These are phyloP conservation scores for Parietaria judaica DNA, from an alignment of 306 rosid species.

Conservation along the genomic window DNA sequence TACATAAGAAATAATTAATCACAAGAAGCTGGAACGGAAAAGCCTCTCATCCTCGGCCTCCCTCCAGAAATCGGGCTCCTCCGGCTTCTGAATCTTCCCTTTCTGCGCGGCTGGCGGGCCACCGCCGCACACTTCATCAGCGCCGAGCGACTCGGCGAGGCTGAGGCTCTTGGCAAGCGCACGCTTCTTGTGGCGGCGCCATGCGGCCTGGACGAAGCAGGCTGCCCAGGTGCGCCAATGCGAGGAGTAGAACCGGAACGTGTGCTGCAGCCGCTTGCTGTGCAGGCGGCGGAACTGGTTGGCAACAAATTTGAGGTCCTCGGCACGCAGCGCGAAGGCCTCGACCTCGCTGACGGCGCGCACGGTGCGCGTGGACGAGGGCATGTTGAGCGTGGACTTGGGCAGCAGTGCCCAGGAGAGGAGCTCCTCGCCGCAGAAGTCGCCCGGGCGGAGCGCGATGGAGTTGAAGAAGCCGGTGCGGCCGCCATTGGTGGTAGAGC, in stretches of 20 bases:
- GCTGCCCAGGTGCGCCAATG: slow-evolving; percentile 99
- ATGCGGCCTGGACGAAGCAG: slow-evolving; percentile 80
- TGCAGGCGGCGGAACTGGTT: slow-evolving; percentile 83
- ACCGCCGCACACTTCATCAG: slow-evolving; percentile 49
- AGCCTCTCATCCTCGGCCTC: slow-evolving; percentile 52
- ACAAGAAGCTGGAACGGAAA: neutral
- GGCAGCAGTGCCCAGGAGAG: slow-evolving; percentile 97
- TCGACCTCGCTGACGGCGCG: slow-evolving; percentile 69
- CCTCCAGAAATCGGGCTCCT: slow-evolving; percentile 78
- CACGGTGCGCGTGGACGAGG: slow-evolving; percentile 93
- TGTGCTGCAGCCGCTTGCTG: slow-evolving; percentile 85
- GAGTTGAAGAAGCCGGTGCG: slow-evolving; percentile 86
- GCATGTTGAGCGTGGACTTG: slow-evolving; percentile 64
- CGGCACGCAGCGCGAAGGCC: slow-evolving; percentile 82
- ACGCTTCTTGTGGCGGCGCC: slow-evolving; percentile 71
- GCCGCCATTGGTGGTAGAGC: slow-evolving; percentile 92
- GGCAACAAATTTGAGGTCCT: slow-evolving; percentile 90
- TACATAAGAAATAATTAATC: too few relatives aligned
- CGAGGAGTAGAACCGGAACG: slow-evolving; percentile 85
- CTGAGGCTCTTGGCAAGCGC: slow-evolving; percentile 48
- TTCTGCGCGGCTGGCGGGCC: neutral
- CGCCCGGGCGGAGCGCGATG: slow-evolving; percentile 65
- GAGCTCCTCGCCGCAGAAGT: slow-evolving; percentile 91
- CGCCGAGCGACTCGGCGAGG: slow-evolving; percentile 39
- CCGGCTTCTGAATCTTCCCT: slow-evolving; percentile 77